Evolutionary conservation across 2,329 filamentous ascomycete genomes (phyloP), one percentile per base, ranked within the genome.

Genomic region (Penicillium sp.): DNA sequence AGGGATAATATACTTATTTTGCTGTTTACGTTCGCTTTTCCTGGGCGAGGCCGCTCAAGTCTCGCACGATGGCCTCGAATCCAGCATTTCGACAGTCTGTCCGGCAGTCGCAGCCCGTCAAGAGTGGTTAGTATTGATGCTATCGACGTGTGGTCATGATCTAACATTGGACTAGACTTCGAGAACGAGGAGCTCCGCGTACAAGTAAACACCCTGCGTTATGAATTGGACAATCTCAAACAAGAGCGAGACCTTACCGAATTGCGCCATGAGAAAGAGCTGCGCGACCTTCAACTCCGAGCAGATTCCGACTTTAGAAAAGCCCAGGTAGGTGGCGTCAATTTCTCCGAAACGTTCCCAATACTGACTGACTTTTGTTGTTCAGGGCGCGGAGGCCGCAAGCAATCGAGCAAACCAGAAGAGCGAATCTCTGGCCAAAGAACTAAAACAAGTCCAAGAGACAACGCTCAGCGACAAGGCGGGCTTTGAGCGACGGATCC

Each of bases 271-370:
- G 88, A 91, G 62, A 89, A 90, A 65, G 93, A 96, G 66, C 73
- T 96, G 21, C 85, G 93, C 60, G 91, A 96, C 56, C 81, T 87
- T 1, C 86, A 90, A 62, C 81, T 86, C 48, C 89, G 88, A 61
- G 88, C 90, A n/a, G 91, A 97, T 65, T 87, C 90, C 8, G 92
- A 96, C 67, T 91, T 89, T 66, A 87, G 90, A 65, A 82, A 82
- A 61, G 80, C 82, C 30, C 81, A 84, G 71, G 80, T 81, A 51
- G 47, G 68, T 62, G n/a, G 23, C 12, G n/a, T n/a, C n/a, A n/a
- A n/a, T n/a, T n/a, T n/a, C n/a, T n/a, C n/a, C n/a, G n/a, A n/a
- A n/a, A n/a, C n/a, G n/a, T n/a, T n/a, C n/a, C n/a, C n/a, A n/a
- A n/a, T n/a, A n/a, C n/a, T n/a, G n/a, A n/a, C n/a, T n/a, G n/a